A percentile compares a stretch with the other conserved stretches of the same genome.
These are phyloP conservation scores for Lactifluus volemus DNA, from an alignment of 768 basidiomycete genomes.

Conservation along the genomic window DNA sequence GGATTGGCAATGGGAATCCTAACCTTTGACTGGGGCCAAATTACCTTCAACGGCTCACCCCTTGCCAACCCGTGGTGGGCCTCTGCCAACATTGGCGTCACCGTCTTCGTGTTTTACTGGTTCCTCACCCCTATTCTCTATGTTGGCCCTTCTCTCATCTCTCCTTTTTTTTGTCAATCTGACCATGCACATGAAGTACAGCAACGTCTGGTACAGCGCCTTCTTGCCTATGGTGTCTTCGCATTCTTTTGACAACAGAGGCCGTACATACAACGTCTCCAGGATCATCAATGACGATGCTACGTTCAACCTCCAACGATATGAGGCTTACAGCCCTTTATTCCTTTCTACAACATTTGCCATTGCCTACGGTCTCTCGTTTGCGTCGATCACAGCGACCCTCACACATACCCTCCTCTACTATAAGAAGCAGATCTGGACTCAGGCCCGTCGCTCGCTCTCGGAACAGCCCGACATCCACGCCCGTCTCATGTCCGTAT, in stretches of 20 bases:
- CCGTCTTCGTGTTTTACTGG: conserved; percentile 67
- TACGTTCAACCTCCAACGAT: conserved; percentile 47
- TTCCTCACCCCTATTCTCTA: conserved; percentile 55
- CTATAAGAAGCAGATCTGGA: conserved; percentile 73
- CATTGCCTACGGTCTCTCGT: conserved; percentile 57
- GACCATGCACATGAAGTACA: conserved; percentile 29
- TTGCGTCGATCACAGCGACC: conserved; percentile 50
- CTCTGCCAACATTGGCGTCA: conserved; percentile 55
- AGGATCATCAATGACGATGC: conserved; percentile 44
- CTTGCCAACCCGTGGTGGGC: conserved; percentile 82
- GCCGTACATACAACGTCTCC: conserved; percentile 46
- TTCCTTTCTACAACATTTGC: conserved; percentile 64
- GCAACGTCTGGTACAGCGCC: conserved; percentile 43
- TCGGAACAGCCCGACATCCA: conserved; percentile 80
- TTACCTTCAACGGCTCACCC: conserved; percentile 60
- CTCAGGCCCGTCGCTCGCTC: conserved; percentile 59
- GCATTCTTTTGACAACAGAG: conserved; percentile 55
- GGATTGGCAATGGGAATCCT: conserved; percentile 52
- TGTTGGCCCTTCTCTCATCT: conserved; percentile 6
- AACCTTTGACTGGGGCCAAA: conserved; percentile 78
- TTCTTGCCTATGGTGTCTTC: conserved; percentile 47
- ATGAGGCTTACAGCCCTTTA: conserved; percentile 50
- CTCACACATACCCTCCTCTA: conserved; percentile 62
- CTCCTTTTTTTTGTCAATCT: background rate
- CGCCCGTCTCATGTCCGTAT: conserved; percentile 24